Conservation (phyloP, 2,329 filamentous ascomycete species). For the Fusarium cicatricum region DNA sequence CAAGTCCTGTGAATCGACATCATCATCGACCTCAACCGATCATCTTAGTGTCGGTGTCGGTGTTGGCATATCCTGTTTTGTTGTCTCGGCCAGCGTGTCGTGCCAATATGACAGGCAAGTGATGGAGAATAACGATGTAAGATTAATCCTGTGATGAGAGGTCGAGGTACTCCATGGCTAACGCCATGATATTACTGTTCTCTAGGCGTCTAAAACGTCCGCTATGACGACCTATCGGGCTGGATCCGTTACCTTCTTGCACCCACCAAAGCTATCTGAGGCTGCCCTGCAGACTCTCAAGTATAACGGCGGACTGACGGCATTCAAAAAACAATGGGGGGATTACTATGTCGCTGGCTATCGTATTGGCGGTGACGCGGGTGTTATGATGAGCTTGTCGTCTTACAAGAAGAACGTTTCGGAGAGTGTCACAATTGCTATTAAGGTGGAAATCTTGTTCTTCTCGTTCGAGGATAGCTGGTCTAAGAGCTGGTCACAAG, state of each 20-base stretch:
- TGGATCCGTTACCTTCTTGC: too few relatives aligned
- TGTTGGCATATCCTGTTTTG: not conserved
- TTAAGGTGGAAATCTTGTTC: not conserved
- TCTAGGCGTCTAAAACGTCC: not conserved
- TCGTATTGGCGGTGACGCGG: not conserved
- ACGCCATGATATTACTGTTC: too few relatives aligned
- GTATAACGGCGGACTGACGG: not conserved
- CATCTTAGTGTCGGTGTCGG: not conserved
- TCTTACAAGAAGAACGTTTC: not conserved
- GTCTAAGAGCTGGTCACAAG: too few relatives aligned
- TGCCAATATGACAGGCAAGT: not conserved
- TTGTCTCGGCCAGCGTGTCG: not conserved
- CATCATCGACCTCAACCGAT: not conserved
- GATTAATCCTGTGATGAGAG: too few relatives aligned
- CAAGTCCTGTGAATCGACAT: not conserved
- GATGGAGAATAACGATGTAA: not conserved
- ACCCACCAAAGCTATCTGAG: not conserved
- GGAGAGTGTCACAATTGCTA: not conserved
- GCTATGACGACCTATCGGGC: not conserved
- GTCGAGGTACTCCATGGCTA: too few relatives aligned
- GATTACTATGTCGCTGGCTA: slow-evolving; percentile 4
- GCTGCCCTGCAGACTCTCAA: not conserved
- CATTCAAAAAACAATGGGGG: not conserved
- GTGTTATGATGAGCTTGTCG: not conserved
- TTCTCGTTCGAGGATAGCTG: not conserved